Evolutionary conservation across 345 rosid genomes (phyloP).

Genomic region (Ailanthus altissimus): DNA sequence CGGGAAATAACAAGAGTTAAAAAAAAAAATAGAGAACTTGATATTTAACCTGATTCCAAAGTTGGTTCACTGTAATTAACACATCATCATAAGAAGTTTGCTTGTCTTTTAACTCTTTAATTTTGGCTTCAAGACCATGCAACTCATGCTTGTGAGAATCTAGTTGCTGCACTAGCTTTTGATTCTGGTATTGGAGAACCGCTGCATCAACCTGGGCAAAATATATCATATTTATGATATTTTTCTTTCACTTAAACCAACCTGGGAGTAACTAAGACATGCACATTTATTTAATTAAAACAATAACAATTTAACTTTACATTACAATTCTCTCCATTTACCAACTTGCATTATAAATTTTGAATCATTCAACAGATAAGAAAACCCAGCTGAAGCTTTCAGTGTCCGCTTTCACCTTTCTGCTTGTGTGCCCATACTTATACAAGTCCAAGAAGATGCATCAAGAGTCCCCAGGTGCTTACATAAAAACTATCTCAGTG

Average conservation of each 20-base stretch:
- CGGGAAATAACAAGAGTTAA: too few species aligned
- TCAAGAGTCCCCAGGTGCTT: neutral
- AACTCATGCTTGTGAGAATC: constrained; percentile 74
- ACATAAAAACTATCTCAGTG: neutral
- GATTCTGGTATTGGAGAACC: constrained; percentile 81
- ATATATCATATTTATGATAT: neutral
- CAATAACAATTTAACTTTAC: neutral
- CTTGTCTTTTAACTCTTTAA: constrained; percentile 50
- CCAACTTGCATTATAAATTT: neutral
- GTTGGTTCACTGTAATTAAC: constrained; percentile 59
- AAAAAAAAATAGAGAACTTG: neutral
- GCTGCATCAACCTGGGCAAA: constrained; percentile 67
- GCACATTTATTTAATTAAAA: neutral
- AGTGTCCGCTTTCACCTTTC: neutral
- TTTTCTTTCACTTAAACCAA: neutral
- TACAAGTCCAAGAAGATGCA: neutral
- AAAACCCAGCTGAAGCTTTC: neutral
- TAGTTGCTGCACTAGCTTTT: constrained; percentile 75
- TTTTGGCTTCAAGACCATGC: constrained; percentile 62
- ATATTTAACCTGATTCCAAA: constrained; percentile 73
- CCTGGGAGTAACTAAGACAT: neutral
- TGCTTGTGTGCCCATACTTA: neutral
- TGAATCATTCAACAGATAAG: neutral
- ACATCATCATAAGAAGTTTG: constrained; percentile 67
- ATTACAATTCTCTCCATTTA: neutral